Percentiles rank a stretch among this genome's conserved stretches.
Evolutionary conservation across 345 rosid species (phyloP).

Genomic region (Dipteronia dyeriana): DNA sequence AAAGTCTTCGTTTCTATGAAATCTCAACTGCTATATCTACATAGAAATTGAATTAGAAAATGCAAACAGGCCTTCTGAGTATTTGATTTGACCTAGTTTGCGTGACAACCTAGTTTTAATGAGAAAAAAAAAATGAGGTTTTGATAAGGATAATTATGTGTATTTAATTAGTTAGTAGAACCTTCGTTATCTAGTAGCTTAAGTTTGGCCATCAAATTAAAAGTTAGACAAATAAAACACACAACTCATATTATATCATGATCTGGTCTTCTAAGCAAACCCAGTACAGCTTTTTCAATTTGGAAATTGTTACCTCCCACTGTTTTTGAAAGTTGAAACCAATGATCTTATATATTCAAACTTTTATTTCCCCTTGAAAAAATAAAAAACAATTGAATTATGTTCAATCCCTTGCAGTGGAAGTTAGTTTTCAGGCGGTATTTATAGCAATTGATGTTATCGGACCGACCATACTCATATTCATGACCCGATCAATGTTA

Average conservation of each 20-base stretch:
- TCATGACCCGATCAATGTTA: too few relatives aligned
- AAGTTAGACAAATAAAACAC: background rate
- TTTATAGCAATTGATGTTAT: too few relatives aligned
- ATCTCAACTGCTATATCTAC: conserved; percentile 1
- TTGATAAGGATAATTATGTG: background rate
- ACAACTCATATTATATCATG: background rate
- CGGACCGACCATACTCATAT: too few relatives aligned
- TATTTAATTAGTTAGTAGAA: conserved; percentile 12
- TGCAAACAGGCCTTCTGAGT: background rate
- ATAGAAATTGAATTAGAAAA: background rate
- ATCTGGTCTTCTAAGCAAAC: conserved; percentile 18
- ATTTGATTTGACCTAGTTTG: conserved; percentile 18
- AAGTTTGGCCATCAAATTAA: conserved; percentile 26
- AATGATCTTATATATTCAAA: too few relatives aligned
- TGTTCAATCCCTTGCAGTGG: too few relatives aligned
- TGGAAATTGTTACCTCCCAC: background rate
- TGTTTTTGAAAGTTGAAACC: background rate
- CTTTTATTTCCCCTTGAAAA: too few relatives aligned
- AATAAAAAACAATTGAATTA: background rate
- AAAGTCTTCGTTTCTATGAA: too few relatives aligned
- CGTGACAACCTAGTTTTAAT: conserved; percentile 23
- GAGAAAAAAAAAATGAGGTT: background rate
- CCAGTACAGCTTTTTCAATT: background rate
- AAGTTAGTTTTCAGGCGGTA: too few relatives aligned
- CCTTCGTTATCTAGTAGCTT: conserved; percentile 30